phyloP scores from a whole-genome alignment of 192 early-diverging fungal species.

The Radiomyces spectabilis region DNA sequence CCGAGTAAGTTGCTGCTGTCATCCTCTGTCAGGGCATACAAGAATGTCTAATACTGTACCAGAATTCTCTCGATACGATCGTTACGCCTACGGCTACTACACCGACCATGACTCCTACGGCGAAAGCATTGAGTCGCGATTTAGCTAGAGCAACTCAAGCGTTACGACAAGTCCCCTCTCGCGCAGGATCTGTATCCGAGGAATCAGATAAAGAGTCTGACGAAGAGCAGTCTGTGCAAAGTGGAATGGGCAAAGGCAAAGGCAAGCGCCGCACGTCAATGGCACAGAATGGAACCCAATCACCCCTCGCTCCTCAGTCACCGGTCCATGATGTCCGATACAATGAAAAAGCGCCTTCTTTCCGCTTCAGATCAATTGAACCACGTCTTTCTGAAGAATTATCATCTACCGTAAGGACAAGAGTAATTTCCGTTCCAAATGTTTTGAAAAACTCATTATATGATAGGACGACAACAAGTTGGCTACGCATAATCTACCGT shows the following conservation, averaged over 20 bases:
- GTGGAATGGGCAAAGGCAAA: conserved; percentile 11
- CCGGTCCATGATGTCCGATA: too few species aligned
- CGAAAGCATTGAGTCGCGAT: conserved; percentile 7
- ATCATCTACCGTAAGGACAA: background rate
- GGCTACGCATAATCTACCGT: conserved; percentile 55
- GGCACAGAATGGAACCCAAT: background rate
- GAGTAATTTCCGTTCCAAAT: too few species aligned
- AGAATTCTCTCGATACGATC: too few species aligned
- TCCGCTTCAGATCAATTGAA: conserved; percentile 5
- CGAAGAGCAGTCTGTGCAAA: background rate
- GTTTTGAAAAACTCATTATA: too few species aligned
- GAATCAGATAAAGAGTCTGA: conserved; percentile 7
- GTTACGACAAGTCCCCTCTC: conserved; percentile 10
- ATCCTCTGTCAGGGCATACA: too few species aligned
- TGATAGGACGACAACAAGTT: conserved; percentile 21
- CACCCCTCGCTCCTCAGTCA: too few species aligned
- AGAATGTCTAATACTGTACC: too few species aligned
- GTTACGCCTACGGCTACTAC: too few species aligned
- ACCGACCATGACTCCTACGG: background rate
- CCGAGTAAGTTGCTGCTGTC: too few species aligned
- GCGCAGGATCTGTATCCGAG: conserved; percentile 18
- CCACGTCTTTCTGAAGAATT: conserved; percentile 9
- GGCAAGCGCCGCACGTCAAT: conserved; percentile 17
- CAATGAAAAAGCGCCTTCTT: too few species aligned
- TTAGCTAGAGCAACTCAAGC: conserved; percentile 8